Percentiles rank a stretch among this genome's conserved stretches.
Evolutionary conservation across 352 stramenopile species (phyloP).

Genomic region (Phytophthora sp.): DNA sequence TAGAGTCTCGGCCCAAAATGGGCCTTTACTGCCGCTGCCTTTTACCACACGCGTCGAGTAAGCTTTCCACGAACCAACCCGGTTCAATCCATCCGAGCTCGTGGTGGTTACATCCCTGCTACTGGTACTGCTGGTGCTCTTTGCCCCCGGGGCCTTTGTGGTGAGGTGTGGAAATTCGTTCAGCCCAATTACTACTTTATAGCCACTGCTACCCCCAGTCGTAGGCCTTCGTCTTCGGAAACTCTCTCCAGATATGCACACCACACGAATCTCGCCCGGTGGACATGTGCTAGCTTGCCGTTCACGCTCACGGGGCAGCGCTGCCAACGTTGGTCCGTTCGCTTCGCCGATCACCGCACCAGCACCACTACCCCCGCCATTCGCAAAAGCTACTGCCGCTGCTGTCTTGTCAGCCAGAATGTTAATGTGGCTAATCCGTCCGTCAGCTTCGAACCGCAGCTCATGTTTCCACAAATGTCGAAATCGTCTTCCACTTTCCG

Average conservation of each 20-base stretch:
- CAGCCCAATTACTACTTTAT: slow-evolving; percentile 72
- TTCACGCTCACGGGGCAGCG: slow-evolving; percentile 72
- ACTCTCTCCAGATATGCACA: slow-evolving; percentile 73
- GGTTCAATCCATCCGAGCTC: slow-evolving; percentile 47
- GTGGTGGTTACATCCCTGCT: slow-evolving; percentile 29
- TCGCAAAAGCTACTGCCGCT: slow-evolving; percentile 75
- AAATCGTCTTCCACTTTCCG: slow-evolving; percentile 71
- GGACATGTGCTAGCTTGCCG: slow-evolving; percentile 64
- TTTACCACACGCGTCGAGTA: slow-evolving; percentile 74
- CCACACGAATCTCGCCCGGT: slow-evolving; percentile 80
- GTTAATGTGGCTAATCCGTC: slow-evolving; percentile 85
- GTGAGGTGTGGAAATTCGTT: slow-evolving; percentile 77
- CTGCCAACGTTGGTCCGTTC: slow-evolving; percentile 45
- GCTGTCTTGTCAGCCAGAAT: slow-evolving; percentile 86
- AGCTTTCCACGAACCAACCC: slow-evolving; percentile 62
- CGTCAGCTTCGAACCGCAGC: slow-evolving; percentile 79
- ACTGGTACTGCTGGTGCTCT: slow-evolving; percentile 13
- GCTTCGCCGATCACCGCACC: slow-evolving; percentile 49
- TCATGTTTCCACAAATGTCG: slow-evolving; percentile 87
- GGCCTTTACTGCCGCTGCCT: slow-evolving; percentile 47
- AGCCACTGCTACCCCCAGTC: slow-evolving; percentile 60
- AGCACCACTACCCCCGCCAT: slow-evolving; percentile 32
- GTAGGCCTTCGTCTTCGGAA: slow-evolving; percentile 33
- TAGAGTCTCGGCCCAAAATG: slow-evolving; percentile 84
- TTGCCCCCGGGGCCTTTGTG: slow-evolving; percentile 42